A percentile compares a stretch with the other conserved stretches of the same genome.
phyloP scores from a whole-genome alignment of 257 asterid genomes.

The Cordia subcordata region DNA sequence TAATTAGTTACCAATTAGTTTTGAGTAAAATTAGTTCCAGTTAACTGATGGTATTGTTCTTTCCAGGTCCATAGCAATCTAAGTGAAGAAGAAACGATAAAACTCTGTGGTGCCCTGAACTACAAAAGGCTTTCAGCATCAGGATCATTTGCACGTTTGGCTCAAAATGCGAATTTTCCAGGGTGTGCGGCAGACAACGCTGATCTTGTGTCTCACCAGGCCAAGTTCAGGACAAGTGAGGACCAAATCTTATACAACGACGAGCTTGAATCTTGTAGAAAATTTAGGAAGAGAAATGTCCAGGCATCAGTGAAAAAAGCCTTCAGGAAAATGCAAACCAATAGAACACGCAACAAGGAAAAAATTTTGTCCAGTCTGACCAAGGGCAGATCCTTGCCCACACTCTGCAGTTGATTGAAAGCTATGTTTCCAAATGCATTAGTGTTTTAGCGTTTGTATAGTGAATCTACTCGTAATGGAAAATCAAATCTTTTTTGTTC shows the following conservation, averaged over 20 bases:
- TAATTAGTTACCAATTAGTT: no score
- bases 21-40: background rate
- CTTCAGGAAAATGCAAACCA: constrained; percentile 18
- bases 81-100: constrained; percentile 42
- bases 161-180: constrained; percentile 36
- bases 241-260: background rate
- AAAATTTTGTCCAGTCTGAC: constrained; percentile 15
- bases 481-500: background rate
- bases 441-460: background rate
- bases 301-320: constrained; percentile 10
- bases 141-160: constrained; percentile 17
- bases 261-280: constrained; percentile 9
- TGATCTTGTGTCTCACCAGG: constrained; percentile 21
- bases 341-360: constrained; percentile 9
- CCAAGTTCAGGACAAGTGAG: constrained; percentile 16
- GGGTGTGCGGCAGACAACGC: constrained; percentile 20
- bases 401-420: constrained; percentile 13
- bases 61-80: constrained; percentile 39
- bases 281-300: constrained; percentile 1
- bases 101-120: constrained; percentile 36
- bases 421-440: background rate
- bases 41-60: background rate
- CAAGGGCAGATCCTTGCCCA: constrained; percentile 22
- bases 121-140: constrained; percentile 42
- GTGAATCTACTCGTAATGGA: constrained; percentile 1